Conservation (phyloP, 2,329 filamentous ascomycete genomes). For the Cladosporium phlei region DNA sequence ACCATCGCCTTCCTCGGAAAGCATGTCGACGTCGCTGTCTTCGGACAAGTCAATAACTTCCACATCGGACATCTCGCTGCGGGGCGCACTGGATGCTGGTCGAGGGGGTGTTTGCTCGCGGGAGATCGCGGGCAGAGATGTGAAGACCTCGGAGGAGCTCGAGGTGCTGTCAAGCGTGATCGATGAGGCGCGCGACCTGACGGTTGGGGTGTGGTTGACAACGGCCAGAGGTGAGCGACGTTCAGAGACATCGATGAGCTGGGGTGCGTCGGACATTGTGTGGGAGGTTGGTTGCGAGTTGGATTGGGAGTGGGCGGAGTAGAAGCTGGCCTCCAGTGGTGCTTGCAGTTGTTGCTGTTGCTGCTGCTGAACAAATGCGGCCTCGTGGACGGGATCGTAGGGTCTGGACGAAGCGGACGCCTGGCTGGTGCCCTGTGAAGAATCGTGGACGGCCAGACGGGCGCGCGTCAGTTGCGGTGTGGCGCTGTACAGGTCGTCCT, state of each 20-base stretch:
- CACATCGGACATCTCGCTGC: conserved; percentile 20
- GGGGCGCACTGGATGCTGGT: conserved; percentile 13
- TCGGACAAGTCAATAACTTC: conserved; percentile 30
- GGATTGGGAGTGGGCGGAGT: conserved; percentile 26
- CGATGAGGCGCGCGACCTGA: conserved; percentile 19
- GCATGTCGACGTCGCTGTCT: conserved; percentile 32
- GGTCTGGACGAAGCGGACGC: conserved; percentile 8
- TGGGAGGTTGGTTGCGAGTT: conserved; percentile 18
- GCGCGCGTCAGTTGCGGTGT: conserved; percentile 32
- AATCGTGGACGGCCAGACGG: conserved; percentile 21
- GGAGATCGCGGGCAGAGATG: conserved; percentile 21
- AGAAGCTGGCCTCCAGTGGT: conserved; percentile 26
- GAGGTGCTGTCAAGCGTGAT: conserved; percentile 26
- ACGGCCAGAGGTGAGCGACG: conserved; percentile 11
- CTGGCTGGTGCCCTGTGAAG: background rate
- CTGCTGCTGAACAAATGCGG: conserved; percentile 18
- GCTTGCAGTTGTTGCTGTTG: conserved; percentile 15
- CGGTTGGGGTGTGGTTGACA: conserved; percentile 22
- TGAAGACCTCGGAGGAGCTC: conserved; percentile 25
- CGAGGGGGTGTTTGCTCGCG: conserved; percentile 15
- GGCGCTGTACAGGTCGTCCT: conserved; percentile 31
- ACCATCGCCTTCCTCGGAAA: conserved; percentile 30
- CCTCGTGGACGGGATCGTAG: conserved; percentile 30
- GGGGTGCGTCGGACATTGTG: conserved; percentile 12
- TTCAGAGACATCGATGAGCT: conserved; percentile 22